Evolutionary conservation across 1,284 basidiomycete genomes (phyloP), one percentile per base, ranked within the genome.

Genomic region (Bjerkandera adusta): DNA sequence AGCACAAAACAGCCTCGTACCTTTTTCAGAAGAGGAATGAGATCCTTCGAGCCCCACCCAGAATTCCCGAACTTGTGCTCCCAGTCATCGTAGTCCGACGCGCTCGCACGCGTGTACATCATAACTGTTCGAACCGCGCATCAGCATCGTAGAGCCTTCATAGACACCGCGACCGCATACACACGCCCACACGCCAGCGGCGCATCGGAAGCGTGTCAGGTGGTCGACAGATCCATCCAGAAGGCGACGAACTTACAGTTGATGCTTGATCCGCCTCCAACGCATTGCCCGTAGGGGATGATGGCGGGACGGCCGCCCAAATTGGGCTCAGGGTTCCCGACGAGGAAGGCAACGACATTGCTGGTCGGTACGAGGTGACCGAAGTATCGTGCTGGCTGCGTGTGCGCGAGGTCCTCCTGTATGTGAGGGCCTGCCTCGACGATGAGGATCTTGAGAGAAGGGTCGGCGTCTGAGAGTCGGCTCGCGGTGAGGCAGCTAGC

Each of bases 41-140:
- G 48, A 26, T 69, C 54, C 43, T 66, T 66, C 1, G 72, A 73
- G 18, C 71, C 65, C 76, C 76, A 79, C 3, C 76, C 77, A 32
- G 67, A 59, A 49, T 79, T 77, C 0, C 67, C 64, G 22, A 72
- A 58, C 1, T 63, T 49, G 1, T 41, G 60, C 47, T 70, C 68
- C 76, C 76, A 77, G 45, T 70, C 72, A 43, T 79, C 72, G 42
- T 71, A 79, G 55, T 78, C 77, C 4, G 76, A 77, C 13, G 72
- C 67, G 16, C 70, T 60, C 2, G 72, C 70, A 13, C 78, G 70
- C 16, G 67, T 73, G 45, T 47, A 47, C 45, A 47, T 47, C 29
- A 24, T 20, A 18, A 47, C 45, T 47, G 24, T 32, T n/a, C n/a
- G n/a, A n/a, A n/a, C n/a, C n/a, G n/a, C n/a, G n/a, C n/a, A 30